Conservation (phyloP, 202 grass and related monocot species). For the Cymbopogon flexuosus region DNA sequence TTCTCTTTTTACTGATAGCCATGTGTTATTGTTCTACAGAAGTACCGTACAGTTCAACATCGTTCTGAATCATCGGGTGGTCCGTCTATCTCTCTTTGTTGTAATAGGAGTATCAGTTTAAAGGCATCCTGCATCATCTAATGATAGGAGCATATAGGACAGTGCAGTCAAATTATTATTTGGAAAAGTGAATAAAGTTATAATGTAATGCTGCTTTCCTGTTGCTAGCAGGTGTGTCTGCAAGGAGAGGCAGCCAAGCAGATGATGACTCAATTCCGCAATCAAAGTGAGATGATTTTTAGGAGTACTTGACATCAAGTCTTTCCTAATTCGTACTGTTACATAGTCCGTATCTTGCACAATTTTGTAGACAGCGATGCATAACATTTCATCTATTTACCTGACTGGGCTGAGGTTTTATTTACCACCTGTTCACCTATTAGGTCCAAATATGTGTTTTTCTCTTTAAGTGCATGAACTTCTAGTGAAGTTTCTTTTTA, state of each 20-base stretch:
- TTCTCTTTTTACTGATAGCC: constrained; percentile 19
- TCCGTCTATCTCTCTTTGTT: constrained; percentile 29
- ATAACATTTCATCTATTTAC: neutral
- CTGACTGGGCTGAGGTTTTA: neutral
- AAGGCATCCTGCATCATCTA: neutral
- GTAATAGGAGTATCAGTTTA: neutral
- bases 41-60: constrained; percentile 54
- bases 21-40: constrained; percentile 40
- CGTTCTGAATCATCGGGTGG: constrained; percentile 49
- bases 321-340: neutral
- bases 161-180: neutral
- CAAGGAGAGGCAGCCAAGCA: constrained; percentile 14
- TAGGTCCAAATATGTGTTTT: neutral
- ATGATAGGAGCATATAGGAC: neutral
- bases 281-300: constrained; percentile 43
- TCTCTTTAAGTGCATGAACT: neutral
- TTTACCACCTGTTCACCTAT: neutral
- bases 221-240: neutral
- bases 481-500: neutral
- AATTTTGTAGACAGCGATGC: neutral
- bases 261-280: constrained; percentile 20
- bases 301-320: neutral
- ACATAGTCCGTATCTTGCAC: neutral
- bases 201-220: neutral
- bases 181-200: neutral